Base-by-base conservation (phyloP, 306 rosid genomes). In the Citrullus amarus region DNA sequence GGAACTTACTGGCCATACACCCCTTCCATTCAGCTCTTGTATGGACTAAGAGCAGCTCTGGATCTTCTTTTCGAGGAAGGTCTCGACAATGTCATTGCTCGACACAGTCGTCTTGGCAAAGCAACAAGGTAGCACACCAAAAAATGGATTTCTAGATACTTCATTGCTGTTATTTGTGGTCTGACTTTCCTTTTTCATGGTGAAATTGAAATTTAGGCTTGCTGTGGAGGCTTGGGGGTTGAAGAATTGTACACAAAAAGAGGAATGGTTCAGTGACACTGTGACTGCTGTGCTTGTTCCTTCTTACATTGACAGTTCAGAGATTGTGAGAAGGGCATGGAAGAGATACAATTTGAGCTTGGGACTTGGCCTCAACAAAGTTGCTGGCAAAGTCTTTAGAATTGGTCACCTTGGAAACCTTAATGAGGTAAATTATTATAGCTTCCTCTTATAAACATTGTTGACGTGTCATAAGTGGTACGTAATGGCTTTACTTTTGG, bases 221-320 rank as follows among this genome's bases (percentile, higher is more conserved):
- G 99, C 99, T 62, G 96, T 96, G 80, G 98, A 92, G 87, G 99
- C 99, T 77, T 96, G 99, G 99, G 99, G 98, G 50, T 90, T 96
- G 89, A 96, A 96, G 87, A 96, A 96, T 77, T 96, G 99, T 88
- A 96, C 99, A 77, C 96, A 92, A 80, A 89, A 85, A 80, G 97
- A 92, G 87, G 98, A 94, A 83, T 94, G 98, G 98, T 79, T 13
- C 72, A 94, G 98, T 84, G 89, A 94, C 87, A 92, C 98, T 13
- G 97, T 94, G 76, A 94, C 97, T 62, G 97, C 98, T 82, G 91
- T 92, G 75, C 18, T 94, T 74, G 93, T 94, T 86, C 98, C 99
- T 81, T 88, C 98, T 15, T 83, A 92, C 80, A 89, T 94, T 85
- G 97, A 94, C 32, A 88, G 97, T 83, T 5, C 96, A 30, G 97